Evolutionary conservation across 176 grass and related monocot species (phyloP).

Genomic region (Melocanna baccifera): DNA sequence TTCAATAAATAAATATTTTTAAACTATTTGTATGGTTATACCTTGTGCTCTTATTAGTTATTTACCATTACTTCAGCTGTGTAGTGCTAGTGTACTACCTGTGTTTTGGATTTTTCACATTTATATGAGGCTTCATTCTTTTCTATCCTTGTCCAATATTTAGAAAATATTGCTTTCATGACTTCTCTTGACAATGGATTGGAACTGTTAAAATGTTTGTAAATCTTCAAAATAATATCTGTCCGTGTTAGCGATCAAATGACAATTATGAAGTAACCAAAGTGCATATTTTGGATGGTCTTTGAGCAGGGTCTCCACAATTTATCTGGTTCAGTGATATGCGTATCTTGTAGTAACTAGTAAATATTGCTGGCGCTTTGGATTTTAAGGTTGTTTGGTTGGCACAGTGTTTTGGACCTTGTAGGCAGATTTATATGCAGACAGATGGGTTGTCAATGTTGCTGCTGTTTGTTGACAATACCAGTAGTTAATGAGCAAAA

Average conservation of each 20-base stretch:
- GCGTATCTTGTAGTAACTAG: background rate
- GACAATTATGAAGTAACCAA: background rate
- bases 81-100: background rate
- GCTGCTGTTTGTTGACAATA: background rate
- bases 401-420: background rate
- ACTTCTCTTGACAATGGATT: background rate
- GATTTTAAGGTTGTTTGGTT: background rate
- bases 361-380: background rate
- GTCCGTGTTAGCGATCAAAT: background rate
- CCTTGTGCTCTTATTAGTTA: background rate
- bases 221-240: background rate
- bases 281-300: background rate
- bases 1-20: background rate
- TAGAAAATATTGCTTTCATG: background rate
- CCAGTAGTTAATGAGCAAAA: background rate
- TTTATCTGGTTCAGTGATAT: background rate
- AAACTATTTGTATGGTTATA: slow-evolving; percentile 7
- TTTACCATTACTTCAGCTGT: background rate
- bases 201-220: background rate
- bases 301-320: background rate
- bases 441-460: background rate
- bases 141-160: background rate
- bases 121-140: background rate
- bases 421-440: background rate
- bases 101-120: background rate